phyloP scores from a whole-genome alignment of 257 asterid species.

The Schizonepeta tenuifolia region DNA sequence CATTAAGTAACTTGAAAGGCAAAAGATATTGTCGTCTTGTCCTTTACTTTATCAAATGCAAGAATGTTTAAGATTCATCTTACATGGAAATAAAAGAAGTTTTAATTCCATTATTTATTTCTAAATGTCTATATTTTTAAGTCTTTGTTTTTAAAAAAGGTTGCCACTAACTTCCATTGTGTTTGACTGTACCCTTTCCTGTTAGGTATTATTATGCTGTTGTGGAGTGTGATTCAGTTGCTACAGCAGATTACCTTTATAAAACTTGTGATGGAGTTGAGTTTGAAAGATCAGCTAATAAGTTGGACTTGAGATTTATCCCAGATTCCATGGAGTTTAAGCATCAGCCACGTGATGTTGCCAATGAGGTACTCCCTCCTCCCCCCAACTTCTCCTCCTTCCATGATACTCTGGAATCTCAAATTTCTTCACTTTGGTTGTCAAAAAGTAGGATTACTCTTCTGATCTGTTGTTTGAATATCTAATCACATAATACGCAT shows the following conservation, averaged over 20 bases:
- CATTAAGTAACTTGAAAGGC: no score
- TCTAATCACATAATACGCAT: background rate
- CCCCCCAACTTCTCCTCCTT: background rate
- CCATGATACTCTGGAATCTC: background rate
- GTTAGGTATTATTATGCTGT: constrained; percentile 88
- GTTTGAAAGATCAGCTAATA: constrained; percentile 89
- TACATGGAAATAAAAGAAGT: no score
- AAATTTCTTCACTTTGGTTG: background rate
- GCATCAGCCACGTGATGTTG: constrained; percentile 88
- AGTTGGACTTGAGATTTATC: constrained; percentile 91
- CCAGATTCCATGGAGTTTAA: constrained; percentile 88
- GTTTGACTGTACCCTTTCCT: constrained; percentile 22
- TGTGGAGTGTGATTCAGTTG: constrained; percentile 85
- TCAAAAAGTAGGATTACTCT: background rate
- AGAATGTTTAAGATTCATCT: no score
- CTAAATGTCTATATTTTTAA: no score
- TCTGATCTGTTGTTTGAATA: background rate
- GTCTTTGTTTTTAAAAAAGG: background rate
- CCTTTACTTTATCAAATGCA: no score
- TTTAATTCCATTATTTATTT: no score
- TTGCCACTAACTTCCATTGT: constrained; percentile 1
- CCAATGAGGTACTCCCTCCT: constrained; percentile 61
- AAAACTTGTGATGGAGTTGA: constrained; percentile 86
- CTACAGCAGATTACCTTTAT: constrained; percentile 92
- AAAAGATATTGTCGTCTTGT: no score